phyloP scores from a whole-genome alignment of 106 monocot genomes.

The Allium sativum region DNA sequence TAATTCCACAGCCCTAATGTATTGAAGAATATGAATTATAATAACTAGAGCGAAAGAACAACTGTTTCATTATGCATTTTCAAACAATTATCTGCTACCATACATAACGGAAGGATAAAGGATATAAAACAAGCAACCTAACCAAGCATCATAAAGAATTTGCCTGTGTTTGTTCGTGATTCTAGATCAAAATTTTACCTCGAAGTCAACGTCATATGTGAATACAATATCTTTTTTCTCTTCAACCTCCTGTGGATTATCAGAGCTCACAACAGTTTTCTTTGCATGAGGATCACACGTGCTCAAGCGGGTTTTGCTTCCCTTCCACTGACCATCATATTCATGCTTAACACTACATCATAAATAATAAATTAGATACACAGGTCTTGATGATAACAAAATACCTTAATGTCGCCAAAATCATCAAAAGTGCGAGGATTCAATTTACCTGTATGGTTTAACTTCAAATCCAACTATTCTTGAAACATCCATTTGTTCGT shows the following conservation, averaged over 20 bases:
- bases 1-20: no score
- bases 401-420: background rate
- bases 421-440: background rate
- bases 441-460: constrained; percentile 62
- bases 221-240: constrained; percentile 75
- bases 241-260: constrained; percentile 78
- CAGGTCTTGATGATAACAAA: background rate
- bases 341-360: constrained; percentile 75
- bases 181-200: constrained; percentile 22
- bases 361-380: background rate
- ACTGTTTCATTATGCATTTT: no score
- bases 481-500: constrained; percentile 52
- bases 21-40: no score
- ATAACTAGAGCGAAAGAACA: no score
- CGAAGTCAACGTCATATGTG: constrained; percentile 82
- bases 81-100: no score
- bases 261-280: constrained; percentile 54
- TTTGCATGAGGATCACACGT: constrained; percentile 89
- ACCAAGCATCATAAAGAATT: no score
- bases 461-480: constrained; percentile 99
- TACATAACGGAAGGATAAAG: no score
- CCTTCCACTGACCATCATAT: constrained; percentile 81
- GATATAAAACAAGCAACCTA: no score
- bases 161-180: no score
- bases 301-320: constrained; percentile 49